Evolutionary conservation across 345 rosid genomes (phyloP).

Genomic region (Syzygium oleosum): DNA sequence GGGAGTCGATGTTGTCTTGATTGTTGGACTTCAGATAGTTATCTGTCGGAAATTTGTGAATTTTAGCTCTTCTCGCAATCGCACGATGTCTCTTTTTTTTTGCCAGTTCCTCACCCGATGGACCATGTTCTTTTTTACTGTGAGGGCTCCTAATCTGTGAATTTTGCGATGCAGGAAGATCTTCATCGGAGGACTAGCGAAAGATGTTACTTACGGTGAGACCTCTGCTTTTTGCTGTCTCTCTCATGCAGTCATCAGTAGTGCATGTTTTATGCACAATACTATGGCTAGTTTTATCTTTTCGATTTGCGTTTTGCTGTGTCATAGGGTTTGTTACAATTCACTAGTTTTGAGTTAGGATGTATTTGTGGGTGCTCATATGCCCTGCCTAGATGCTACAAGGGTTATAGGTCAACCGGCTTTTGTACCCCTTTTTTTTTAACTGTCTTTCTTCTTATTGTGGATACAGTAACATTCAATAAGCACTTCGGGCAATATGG

Average conservation of each 20-base stretch:
- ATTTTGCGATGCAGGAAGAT: slow-evolving; percentile 46
- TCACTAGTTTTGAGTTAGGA: background rate
- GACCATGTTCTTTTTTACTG: background rate
- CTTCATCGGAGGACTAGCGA: slow-evolving; percentile 81
- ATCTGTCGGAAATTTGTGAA: background rate
- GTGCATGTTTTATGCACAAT: background rate
- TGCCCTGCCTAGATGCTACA: background rate
- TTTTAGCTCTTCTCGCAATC: background rate
- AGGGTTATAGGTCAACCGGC: background rate
- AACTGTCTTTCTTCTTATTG: background rate
- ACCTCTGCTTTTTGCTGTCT: background rate
- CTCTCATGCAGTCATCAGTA: background rate
- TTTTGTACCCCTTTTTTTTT: background rate
- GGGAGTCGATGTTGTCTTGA: background rate
- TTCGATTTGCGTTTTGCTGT: background rate
- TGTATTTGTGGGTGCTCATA: background rate
- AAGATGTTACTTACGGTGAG: slow-evolving; percentile 59
- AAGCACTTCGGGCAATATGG: slow-evolving; percentile 81
- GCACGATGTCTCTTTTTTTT: background rate
- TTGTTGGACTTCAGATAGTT: background rate
- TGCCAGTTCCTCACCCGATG: background rate
- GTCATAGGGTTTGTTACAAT: background rate
- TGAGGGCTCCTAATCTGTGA: background rate
- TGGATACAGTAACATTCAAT: slow-evolving; percentile 45
- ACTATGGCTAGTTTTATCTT: background rate